A percentile compares a stretch with the other conserved stretches of the same genome.
Conservation (phyloP, 2,329 filamentous ascomycete genomes). For the Neonectria punicea region DNA sequence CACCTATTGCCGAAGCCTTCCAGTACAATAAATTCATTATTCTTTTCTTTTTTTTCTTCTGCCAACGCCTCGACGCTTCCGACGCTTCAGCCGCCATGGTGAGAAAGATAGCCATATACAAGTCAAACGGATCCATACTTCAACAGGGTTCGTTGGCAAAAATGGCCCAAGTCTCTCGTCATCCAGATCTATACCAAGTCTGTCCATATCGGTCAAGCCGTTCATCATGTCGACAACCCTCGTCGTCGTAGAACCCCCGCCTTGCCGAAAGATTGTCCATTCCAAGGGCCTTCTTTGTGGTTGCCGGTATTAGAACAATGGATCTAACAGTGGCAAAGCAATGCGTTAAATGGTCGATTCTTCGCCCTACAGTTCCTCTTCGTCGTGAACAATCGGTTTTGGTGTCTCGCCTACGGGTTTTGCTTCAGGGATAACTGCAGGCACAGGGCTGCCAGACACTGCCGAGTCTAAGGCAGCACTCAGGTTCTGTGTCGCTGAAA, state of each 20-base stretch:
- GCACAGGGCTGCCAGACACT: slow-evolving; percentile 38
- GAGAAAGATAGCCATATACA: slow-evolving; percentile 10
- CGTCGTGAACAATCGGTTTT: slow-evolving; percentile 46
- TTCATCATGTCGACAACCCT: slow-evolving; percentile 24
- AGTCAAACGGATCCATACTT: slow-evolving; percentile 7
- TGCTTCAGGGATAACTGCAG: slow-evolving; percentile 33
- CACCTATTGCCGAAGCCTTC: slow-evolving; percentile 19
- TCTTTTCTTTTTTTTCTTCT: slow-evolving; percentile 29
- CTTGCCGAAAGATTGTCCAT: not conserved
- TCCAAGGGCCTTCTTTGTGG: not conserved
- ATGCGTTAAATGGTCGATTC: slow-evolving; percentile 3
- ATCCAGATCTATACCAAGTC: slow-evolving; percentile 33
- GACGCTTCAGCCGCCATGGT: slow-evolving; percentile 19
- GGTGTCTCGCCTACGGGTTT: slow-evolving; percentile 35
- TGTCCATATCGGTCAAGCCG: slow-evolving; percentile 25
- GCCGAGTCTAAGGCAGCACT: slow-evolving; percentile 49
- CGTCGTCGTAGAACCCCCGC: not conserved
- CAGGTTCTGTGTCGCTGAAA: slow-evolving; percentile 46
- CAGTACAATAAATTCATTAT: slow-evolving; percentile 27
- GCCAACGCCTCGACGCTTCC: slow-evolving; percentile 20
- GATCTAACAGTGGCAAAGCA: slow-evolving; percentile 2
- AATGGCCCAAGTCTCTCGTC: slow-evolving; percentile 12
- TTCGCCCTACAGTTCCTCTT: slow-evolving; percentile 52
- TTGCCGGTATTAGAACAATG: not conserved
- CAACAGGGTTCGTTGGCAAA: slow-evolving; percentile 9